Base-by-base conservation (phyloP, 768 basidiomycete species). In the Galerina sulciceps region DNA sequence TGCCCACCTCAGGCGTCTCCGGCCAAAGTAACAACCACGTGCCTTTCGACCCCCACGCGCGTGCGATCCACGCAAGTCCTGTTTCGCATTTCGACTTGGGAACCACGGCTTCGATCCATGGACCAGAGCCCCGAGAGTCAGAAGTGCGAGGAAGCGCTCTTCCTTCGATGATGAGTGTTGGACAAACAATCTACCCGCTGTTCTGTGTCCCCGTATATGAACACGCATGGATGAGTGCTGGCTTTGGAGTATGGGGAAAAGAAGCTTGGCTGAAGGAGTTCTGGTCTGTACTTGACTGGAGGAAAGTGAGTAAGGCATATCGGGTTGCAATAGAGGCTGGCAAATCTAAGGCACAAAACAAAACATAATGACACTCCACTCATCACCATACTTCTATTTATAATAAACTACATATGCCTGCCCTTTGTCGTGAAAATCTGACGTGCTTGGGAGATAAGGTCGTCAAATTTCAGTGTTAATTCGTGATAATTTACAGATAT, bases 161-260 rank as follows among this genome's bases (percentile, higher is more conserved):
- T 45, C 59, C 51, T 59, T 61, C 65, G 45, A 69, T 71, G 36
- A 52, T 76, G 35, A 65, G 70, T 44, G 64, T 79, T n/a, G 89
- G 88, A 34, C 80, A 83, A 34, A 75, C 76, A 13, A 72, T 96
- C 40, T 86, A 79, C 68, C 94, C 94, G 18, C 70, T 96, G 54
- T 87, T 93, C 71, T 91, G 90, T 61, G 68, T 94, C 50, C 86
- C 87, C 42, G 84, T 92, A 4, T 84, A 94, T 64, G 93, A 94
- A 71, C 94, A 93, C 64, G 88, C 89, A 23, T 96, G 93, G 92
- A 79, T 96, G 67, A 79, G 80, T 48, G 88, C 90, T 18, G 91
- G 90, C 38, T 94, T 89, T 63, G 94, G 94, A 4, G 84, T 96
- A 4, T 94, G 92, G 91, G 94, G 94, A 22, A 91, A 93, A 74